Conservation (phyloP, 83 land plant genomes). For the Thuja plicata region DNA sequence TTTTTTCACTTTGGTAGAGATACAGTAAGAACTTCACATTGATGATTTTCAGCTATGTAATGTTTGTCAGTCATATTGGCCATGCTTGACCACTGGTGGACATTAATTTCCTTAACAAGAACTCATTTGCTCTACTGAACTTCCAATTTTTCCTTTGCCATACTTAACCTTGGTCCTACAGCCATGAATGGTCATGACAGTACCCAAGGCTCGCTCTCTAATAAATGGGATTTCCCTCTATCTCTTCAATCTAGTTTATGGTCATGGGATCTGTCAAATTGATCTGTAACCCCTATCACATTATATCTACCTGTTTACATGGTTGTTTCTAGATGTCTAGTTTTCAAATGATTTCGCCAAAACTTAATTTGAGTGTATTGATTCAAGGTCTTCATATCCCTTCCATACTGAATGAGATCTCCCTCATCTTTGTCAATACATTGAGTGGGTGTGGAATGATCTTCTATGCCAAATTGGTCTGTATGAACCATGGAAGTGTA, state of each 20-base stretch:
- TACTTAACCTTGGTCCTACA: not conserved
- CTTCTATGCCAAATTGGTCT: not conserved
- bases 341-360: not conserved
- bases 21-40: not conserved
- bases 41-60: too few relatives aligned
- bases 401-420: not conserved
- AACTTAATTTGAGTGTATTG: not conserved
- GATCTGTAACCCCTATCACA: not conserved
- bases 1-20: not conserved
- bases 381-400: not conserved
- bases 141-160: not conserved
- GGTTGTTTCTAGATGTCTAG: not conserved
- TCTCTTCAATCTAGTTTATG: not conserved
- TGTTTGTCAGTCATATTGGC: not conserved
- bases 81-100: not conserved
- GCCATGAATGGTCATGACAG: not conserved
- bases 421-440: not conserved
- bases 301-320: not conserved
- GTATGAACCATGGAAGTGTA: not conserved
- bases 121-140: not conserved
- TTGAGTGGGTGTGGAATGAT: not conserved
- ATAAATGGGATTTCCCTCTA: not conserved
- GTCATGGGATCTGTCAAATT: not conserved
- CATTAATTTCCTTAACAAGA: not conserved
- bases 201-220: not conserved